phyloP scores from a whole-genome alignment of 1,284 basidiomycete species.

The Sanghuangporus baumii region DNA sequence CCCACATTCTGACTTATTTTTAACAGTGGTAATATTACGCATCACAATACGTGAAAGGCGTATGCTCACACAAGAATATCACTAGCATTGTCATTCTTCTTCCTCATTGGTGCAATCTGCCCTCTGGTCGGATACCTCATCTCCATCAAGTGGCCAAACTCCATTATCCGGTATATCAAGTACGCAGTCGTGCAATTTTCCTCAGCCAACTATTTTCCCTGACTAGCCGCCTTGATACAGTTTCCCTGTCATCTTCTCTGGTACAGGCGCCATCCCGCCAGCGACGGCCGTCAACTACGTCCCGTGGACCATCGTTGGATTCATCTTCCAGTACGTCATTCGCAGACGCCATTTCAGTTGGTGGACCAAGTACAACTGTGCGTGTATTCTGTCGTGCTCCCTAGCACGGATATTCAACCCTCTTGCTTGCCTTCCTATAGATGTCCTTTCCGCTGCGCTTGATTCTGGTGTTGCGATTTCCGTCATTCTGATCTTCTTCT shows the following conservation, averaged over 20 bases:
- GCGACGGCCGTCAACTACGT: slow-evolving; percentile 36
- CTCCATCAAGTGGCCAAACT: slow-evolving; percentile 38
- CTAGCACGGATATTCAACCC: neutral
- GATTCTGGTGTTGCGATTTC: slow-evolving; percentile 51
- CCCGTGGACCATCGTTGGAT: slow-evolving; percentile 44
- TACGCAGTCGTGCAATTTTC: slow-evolving; percentile 22
- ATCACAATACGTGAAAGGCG: neutral
- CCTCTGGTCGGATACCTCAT: slow-evolving; percentile 40
- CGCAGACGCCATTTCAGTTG: slow-evolving; percentile 37
- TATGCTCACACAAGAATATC: neutral
- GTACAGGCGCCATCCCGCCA: slow-evolving; percentile 38
- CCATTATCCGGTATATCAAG: slow-evolving; percentile 42
- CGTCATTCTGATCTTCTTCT: slow-evolving; percentile 48
- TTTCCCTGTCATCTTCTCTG: slow-evolving; percentile 34
- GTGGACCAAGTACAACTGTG: slow-evolving; percentile 49
- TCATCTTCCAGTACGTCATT: slow-evolving; percentile 58
- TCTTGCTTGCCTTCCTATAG: slow-evolving; percentile 17
- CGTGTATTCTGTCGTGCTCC: neutral
- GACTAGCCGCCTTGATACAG: neutral
- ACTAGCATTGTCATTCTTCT: slow-evolving; percentile 37
- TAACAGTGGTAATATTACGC: neutral
- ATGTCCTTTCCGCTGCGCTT: slow-evolving; percentile 56
- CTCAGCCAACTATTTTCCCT: neutral
- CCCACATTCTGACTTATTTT: neutral
- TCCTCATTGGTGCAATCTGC: slow-evolving; percentile 38